These are phyloP conservation scores for Harringtonia aguacate DNA, from an alignment of 2,329 filamentous ascomycete species.

Conservation along the genomic window DNA sequence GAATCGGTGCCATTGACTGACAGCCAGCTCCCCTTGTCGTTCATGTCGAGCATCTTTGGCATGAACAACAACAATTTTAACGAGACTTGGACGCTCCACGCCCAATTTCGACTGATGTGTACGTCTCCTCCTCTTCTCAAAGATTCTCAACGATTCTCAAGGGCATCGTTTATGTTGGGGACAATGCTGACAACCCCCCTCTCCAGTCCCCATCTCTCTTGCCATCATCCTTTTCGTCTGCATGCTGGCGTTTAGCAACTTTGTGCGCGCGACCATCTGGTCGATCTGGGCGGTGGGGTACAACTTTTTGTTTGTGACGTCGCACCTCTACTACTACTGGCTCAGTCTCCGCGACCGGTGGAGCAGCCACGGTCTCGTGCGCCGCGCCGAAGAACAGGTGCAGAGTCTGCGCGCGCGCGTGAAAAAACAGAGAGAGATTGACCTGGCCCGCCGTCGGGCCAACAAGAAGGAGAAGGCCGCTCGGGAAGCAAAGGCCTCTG, in stretches of 20 bases:
- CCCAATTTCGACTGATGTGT: constrained; percentile 13
- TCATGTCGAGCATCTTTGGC: constrained; percentile 26
- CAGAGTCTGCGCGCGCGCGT: background rate
- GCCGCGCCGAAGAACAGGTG: background rate
- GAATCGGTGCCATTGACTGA: background rate
- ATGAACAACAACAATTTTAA: constrained; percentile 19
- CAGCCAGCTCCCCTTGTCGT: constrained; percentile 23
- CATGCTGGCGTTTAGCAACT: background rate
- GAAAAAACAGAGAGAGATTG: background rate
- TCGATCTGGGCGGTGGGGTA: background rate
- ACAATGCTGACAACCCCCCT: background rate
- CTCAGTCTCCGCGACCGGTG: background rate
- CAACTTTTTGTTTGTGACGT: background rate
- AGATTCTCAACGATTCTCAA: background rate
- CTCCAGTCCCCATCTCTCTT: constrained; percentile 3
- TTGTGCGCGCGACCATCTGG: background rate
- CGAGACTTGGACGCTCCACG: background rate
- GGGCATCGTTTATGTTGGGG: no score
- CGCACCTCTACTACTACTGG: constrained; percentile 3
- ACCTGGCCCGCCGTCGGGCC: background rate
- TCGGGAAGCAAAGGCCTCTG: no score
- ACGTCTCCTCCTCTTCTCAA: constrained; percentile 5
- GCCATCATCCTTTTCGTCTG: background rate
- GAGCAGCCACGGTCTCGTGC: background rate
- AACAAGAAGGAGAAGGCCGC: background rate